Base-by-base conservation (phyloP, 2,329 filamentous ascomycete species). In the Meredithiella fracta region DNA sequence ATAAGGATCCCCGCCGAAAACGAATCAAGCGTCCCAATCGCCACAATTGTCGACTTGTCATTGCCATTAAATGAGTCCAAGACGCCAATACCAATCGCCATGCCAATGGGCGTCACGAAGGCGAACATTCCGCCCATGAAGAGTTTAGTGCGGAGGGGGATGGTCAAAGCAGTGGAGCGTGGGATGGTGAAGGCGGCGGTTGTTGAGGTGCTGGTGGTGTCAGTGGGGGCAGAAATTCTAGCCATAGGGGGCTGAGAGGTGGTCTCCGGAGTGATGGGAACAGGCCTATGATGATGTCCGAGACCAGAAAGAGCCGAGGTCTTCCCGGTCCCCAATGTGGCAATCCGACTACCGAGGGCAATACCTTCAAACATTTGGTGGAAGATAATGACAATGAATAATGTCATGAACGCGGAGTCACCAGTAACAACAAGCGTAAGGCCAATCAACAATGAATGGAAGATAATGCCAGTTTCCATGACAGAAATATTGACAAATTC, bases 301-400 rank as follows among this genome's bases (percentile, higher is more conserved):
- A 59, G 40, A 54, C 62, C n/a, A 59, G 62, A 37, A 15, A 62
- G 56, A 20, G 53, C 37, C 17, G 62, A 59, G 23, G 47, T 44
- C 47, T 56, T 47, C 23, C 3, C 42, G 2, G 64, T 66, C 25
- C 71, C 73, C 1, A 86, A 71, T 0, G 75, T 73, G 7, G 83
- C 81, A 60, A 88, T 87, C 14, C 82, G 84, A 22, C 56, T 58
- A 14, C 57, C 84, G 0, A 89, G 78, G 0, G 85, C 85, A 49
- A 89, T 72, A 3, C 85, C 85, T 64, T 88, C 84, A 62, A 90
- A 86, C 70, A 85, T 79, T 63, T 88, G 85, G 64, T 88, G 85
- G 69, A 88, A 87, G 57, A 87, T 68, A 58, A 89, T 85, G 55
- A 88, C 84, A 47, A 77, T 65, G 58, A 78, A 77, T n/a, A 80